These are phyloP conservation scores for Boletus putidus DNA, from an alignment of 1,284 basidiomycete genomes.

Conservation along the genomic window DNA sequence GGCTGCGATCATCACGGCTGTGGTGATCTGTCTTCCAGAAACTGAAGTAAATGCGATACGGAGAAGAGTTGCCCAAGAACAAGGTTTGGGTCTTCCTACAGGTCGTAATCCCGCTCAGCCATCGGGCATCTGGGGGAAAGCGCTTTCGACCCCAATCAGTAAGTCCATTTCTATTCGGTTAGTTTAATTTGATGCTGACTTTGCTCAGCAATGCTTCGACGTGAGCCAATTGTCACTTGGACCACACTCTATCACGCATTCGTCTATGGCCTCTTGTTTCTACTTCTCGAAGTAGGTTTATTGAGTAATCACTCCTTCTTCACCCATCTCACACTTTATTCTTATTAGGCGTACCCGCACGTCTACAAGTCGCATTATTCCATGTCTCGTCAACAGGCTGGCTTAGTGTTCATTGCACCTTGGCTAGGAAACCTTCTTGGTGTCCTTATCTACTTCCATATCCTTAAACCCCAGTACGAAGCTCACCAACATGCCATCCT, in stretches of 20 bases:
- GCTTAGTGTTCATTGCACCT: conserved; percentile 29
- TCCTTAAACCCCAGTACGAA: conserved; percentile 30
- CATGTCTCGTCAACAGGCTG: conserved; percentile 29
- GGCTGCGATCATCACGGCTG: conserved; percentile 20
- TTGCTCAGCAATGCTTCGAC: conserved; percentile 25
- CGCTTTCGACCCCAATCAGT: conserved; percentile 29
- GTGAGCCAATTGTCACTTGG: conserved; percentile 31
- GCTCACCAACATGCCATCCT: conserved; percentile 13
- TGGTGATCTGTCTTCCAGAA: conserved; percentile 27
- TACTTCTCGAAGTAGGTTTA: conserved; percentile 28
- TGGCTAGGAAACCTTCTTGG: conserved; percentile 32
- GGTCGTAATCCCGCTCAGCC: not conserved
- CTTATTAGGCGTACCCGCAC: conserved; percentile 30
- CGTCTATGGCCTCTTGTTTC: conserved; percentile 29
- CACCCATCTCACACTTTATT: not conserved
- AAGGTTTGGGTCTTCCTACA: not conserved
- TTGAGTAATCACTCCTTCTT: not conserved
- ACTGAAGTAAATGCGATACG: conserved; percentile 27
- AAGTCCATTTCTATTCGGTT: not conserved
- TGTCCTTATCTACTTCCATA: conserved; percentile 27
- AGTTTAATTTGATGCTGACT: not conserved
- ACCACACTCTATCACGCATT: conserved; percentile 32
- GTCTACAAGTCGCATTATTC: conserved; percentile 26
- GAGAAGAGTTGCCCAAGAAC: conserved; percentile 14
- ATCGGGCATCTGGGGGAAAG: conserved; percentile 20